Conservation (phyloP, 177 flowering plant species). For the Vitis hybrid region DNA sequence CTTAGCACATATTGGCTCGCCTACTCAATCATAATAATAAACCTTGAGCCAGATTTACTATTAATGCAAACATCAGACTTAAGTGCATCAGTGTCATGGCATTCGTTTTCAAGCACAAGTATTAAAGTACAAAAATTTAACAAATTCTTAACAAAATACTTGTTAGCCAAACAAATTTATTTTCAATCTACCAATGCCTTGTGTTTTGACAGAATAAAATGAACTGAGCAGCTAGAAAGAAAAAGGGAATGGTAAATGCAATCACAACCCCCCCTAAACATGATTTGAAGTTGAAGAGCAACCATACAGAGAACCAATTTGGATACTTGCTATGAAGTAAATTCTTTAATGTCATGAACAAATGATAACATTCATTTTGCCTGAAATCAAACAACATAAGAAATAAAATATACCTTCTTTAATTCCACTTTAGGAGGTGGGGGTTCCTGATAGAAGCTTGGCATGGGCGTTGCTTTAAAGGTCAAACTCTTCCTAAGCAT, state of each 20-base stretch:
- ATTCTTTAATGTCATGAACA: too few relatives aligned
- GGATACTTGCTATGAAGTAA: not conserved
- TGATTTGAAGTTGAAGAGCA: not conserved
- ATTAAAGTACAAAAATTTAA: too few relatives aligned
- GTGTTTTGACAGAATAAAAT: not conserved
- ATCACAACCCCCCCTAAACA: not conserved
- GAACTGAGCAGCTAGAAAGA: not conserved
- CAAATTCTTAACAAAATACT: too few relatives aligned
- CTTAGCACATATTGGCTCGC: too few relatives aligned
- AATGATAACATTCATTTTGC: too few relatives aligned
- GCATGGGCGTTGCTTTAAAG: slow-evolving; percentile 98
- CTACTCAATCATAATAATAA: too few relatives aligned
- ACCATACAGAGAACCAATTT: not conserved
- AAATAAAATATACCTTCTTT: slow-evolving; percentile 64
- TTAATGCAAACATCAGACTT: too few relatives aligned
- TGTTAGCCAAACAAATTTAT: too few relatives aligned
- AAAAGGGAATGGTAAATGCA: not conserved
- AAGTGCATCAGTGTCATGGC: too few relatives aligned
- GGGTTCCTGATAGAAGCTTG: slow-evolving; percentile 95
- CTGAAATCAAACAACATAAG: too few relatives aligned
- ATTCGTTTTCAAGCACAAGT: too few relatives aligned
- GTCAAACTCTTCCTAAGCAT: slow-evolving; percentile 76
- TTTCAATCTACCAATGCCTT: not conserved
- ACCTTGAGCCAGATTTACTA: too few relatives aligned
- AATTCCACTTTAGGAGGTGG: slow-evolving; percentile 82